phyloP scores from a whole-genome alignment of 2,329 filamentous ascomycete genomes.

The Diaporthe sp. region DNA sequence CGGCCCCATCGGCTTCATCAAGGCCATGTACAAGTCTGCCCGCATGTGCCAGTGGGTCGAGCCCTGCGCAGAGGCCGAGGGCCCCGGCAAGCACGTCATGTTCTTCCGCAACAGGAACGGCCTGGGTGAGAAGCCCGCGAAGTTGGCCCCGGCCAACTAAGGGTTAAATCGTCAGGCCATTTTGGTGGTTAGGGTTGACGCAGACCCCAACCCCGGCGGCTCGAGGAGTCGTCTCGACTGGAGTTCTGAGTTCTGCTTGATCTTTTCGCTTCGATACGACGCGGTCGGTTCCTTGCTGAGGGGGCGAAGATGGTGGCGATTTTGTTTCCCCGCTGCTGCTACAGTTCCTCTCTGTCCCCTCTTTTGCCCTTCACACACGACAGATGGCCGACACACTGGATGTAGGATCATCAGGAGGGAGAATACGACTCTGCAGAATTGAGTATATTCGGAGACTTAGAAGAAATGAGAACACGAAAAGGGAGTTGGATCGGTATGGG shows the following conservation, averaged over 20 bases:
- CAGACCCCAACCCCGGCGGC: neutral
- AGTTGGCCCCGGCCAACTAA: constrained; percentile 40
- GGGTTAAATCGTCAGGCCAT: neutral
- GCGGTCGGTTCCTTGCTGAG: constrained; percentile 11
- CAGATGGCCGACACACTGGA: neutral
- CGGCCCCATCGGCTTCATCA: constrained; percentile 86
- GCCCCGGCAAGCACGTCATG: constrained; percentile 85
- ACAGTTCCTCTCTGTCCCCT: neutral
- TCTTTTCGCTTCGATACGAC: constrained; percentile 29
- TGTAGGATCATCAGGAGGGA: neutral
- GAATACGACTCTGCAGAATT: neutral
- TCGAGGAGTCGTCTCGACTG: neutral
- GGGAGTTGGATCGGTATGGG: constrained; percentile 4
- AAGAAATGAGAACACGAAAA: neutral
- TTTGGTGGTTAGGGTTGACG: too few species aligned
- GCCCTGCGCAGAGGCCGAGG: constrained; percentile 84
- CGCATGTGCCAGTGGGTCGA: constrained; percentile 98
- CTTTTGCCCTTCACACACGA: neutral
- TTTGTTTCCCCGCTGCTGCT: neutral
- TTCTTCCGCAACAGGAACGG: constrained; percentile 98
- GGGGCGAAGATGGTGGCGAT: neutral
- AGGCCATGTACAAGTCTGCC: constrained; percentile 83
- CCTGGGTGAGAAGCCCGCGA: constrained; percentile 71
- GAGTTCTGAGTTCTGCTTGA: constrained; percentile 15
- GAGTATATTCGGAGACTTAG: constrained; percentile 11